Base-by-base conservation (phyloP, 495 filamentous ascomycete species). In the Aspergillus funiculosus region DNA sequence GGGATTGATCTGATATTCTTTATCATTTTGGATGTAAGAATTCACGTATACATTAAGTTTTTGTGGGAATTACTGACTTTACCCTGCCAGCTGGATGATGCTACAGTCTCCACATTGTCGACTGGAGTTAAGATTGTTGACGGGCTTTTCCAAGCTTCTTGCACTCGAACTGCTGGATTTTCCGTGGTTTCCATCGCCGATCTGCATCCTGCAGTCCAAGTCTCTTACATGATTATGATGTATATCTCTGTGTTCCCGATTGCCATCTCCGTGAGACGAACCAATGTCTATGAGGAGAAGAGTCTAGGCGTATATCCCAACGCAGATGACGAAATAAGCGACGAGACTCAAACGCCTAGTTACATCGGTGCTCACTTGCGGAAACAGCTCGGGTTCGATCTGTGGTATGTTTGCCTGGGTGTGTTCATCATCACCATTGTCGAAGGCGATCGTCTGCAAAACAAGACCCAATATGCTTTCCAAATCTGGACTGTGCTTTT, bases 201-300 rank as follows among this genome's bases (percentile, higher is more conserved):
- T 0, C 72, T 97, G 10, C 91, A 96, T 55, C 91, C 91, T 0
- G 91, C 83, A 1, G 88, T 95, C 9, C 91, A 97, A 57, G 86
- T 92, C 3, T 95, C 89, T 13, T 96, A 95, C 69, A 64, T 95
- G 65, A 81, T 97, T 64, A 97, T 97, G 91, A 97, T 97, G 91
- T 97, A 97, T 62, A 97, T 97, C 50, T 95, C 91, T 35, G 87
- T 95, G 29, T 88, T 94, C 55, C 91, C 91, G 19, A 91, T 96
- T 54, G 91, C 91, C 50, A 95, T 97, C 46, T 91, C 85, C 20
- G 80, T 96, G 55, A 85, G 91, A 46, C 77, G 87, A 39, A 96
- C 91, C 26, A 97, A 97, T 62, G 90, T 95, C 7, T 97, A 97
- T 71, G 91, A 97, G 63, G 91, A 97, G 60, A 85, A 85, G 55